Percentiles rank a stretch among this genome's conserved stretches.
These are phyloP conservation scores for Exophiala dermatitidis DNA, from an alignment of 2,329 filamentous ascomycete genomes.

Conservation along the genomic window DNA sequence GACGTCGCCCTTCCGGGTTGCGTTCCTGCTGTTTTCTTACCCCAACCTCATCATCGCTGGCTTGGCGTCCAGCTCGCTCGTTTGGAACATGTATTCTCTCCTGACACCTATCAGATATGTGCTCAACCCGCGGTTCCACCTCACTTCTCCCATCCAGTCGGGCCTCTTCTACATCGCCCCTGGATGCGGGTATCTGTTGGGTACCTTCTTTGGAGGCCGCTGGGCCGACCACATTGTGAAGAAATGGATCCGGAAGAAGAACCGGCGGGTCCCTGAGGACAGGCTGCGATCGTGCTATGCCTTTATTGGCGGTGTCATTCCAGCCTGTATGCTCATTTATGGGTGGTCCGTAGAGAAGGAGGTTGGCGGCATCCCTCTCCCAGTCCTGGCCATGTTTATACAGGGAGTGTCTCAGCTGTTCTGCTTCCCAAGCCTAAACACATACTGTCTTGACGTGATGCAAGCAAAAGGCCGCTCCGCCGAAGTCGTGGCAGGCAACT, in stretches of 20 bases:
- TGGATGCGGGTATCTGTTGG: conserved; percentile 60
- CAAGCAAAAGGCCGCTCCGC: conserved; percentile 52
- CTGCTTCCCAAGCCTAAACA: conserved; percentile 68
- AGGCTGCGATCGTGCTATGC: conserved; percentile 54
- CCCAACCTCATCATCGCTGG: conserved; percentile 60
- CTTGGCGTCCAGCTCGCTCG: conserved; percentile 54
- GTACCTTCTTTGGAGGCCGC: conserved; percentile 64
- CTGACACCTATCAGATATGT: conserved; percentile 65
- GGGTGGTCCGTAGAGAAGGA: conserved; percentile 56
- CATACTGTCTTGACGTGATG: conserved; percentile 79
- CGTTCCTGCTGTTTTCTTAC: conserved; percentile 58
- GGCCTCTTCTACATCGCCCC: conserved; percentile 70
- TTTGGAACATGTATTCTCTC: conserved; percentile 69
- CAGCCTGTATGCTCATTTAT: conserved; percentile 60
- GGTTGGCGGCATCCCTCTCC: conserved; percentile 50
- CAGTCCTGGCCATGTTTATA: conserved; percentile 65
- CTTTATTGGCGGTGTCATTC: conserved; percentile 53
- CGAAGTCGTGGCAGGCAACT: conserved; percentile 74
- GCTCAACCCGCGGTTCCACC: conserved; percentile 64
- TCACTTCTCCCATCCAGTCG: conserved; percentile 58
- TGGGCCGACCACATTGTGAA: conserved; percentile 63
- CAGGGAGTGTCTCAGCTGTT: conserved; percentile 69
- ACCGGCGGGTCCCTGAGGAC: conserved; percentile 60
- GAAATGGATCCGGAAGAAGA: conserved; percentile 55
- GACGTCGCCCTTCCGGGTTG: conserved; percentile 57